Base-by-base conservation (phyloP, 345 rosid species). In the Alliaria petiolata region DNA sequence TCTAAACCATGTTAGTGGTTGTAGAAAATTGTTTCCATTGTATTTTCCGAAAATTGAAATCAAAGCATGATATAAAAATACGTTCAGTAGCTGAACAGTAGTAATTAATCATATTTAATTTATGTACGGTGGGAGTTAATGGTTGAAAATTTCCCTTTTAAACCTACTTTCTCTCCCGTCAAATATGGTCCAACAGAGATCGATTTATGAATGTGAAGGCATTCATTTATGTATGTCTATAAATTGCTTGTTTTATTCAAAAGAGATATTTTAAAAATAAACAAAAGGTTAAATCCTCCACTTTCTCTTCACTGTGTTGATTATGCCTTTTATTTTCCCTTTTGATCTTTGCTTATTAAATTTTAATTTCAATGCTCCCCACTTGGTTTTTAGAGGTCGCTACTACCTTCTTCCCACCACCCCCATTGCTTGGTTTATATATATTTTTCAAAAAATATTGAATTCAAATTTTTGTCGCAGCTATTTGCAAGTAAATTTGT, bases 361-460 rank as follows among this genome's bases (percentile, higher is more conserved):
- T 36, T 47, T 45, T 47, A 59, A 36, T 47, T 47, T 70, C 67
- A 70, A 47, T 47, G 67, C 55, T 38, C 74, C 74, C 74, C 74
- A 70, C 74, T 70, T 25, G 8, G 38, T 7, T 69, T 58, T 15
- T 5, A 47, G 58, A 58, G 58, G 66, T 69, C 39, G 66, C n/a
- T 36, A 38, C 36, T 47, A 45, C 40, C 20, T 58, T 58, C 66
- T n/a, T n/a, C n/a, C n/a, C n/a, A n/a, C 47, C 44, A 13, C 35
- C n/a, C 19, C 40, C 36, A 47, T 70, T n/a, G n/a, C n/a, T n/a
- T 15, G 19, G 31, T 46, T 46, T 13, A 56, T 20, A 20, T 11
- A 26, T 11, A 14, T 38, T 14, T 20, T 11, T 33, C 4, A 54
- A 9, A 33, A 15, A 54, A 22, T 1, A n/a, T n/a, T n/a, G n/a